phyloP scores from a whole-genome alignment of 768 basidiomycete species.

The Baorangia bicolor region DNA sequence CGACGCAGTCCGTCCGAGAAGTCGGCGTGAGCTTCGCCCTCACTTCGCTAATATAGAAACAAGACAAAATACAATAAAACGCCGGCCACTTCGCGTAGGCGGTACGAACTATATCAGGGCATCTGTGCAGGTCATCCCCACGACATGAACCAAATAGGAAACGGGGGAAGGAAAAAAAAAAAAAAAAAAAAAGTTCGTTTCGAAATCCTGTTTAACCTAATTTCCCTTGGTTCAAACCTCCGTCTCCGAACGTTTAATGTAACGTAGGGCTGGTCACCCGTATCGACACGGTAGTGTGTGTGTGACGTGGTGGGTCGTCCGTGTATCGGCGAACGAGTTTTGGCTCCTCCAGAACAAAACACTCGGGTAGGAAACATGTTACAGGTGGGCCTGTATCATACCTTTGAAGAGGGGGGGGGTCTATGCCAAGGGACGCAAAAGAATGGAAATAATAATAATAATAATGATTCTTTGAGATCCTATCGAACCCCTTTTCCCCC shows the following conservation, averaged over 20 bases:
- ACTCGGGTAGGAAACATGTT: slow-evolving; percentile 12
- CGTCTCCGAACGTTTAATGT: slow-evolving; percentile 2
- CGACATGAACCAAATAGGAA: not conserved
- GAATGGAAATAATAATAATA: not conserved
- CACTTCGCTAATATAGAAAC: slow-evolving; percentile 17
- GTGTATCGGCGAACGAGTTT: slow-evolving; percentile 8
- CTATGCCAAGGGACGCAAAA: not conserved
- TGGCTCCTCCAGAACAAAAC: not conserved
- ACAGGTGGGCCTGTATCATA: not conserved
- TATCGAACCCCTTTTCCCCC: not conserved
- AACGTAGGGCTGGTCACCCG: slow-evolving; percentile 4
- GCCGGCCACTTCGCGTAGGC: slow-evolving; percentile 1
- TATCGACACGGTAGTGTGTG: slow-evolving; percentile 18
- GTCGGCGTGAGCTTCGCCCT: slow-evolving; percentile 17
- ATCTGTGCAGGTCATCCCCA: not conserved
- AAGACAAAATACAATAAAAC: no score
- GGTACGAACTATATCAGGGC: slow-evolving; percentile 7
- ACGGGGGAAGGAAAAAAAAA: no score
- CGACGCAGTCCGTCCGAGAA: not conserved
- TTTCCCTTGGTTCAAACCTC: slow-evolving; percentile 1
- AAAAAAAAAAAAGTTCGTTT: not conserved
- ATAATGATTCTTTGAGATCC: not conserved
- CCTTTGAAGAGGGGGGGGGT: not conserved
- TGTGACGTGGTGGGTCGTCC: slow-evolving; percentile 21
- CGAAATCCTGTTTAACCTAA: slow-evolving; percentile 7